These are phyloP conservation scores for Aaosphaeria arxii DNA, from an alignment of 2,329 filamentous ascomycete species.

Conservation along the genomic window DNA sequence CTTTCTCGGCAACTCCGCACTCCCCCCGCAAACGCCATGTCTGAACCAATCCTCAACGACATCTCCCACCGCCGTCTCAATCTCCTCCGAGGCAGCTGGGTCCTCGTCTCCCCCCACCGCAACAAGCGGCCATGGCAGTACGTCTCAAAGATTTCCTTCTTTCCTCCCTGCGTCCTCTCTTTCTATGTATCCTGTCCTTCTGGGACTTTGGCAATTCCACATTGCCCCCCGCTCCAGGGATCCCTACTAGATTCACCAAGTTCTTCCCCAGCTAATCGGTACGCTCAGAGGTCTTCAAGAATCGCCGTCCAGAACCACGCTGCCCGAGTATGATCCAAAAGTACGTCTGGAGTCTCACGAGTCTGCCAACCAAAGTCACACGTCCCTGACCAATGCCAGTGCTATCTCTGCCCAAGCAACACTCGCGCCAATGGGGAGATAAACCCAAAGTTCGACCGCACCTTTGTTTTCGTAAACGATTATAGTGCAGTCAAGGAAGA, in stretches of 20 bases:
- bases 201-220: no score
- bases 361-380: background rate
- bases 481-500: slow-evolving; percentile 95
- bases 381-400: slow-evolving; percentile 50
- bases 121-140: slow-evolving; percentile 99
- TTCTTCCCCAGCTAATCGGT: no score
- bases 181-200: no score
- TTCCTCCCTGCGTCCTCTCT: background rate
- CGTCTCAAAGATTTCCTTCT: slow-evolving; percentile 35
- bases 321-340: slow-evolving; percentile 74
- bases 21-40: slow-evolving; percentile 30
- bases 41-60: slow-evolving; percentile 69
- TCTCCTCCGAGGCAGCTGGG: slow-evolving; percentile 82
- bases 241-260: no score
- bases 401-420: slow-evolving; percentile 93
- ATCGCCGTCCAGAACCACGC: slow-evolving; percentile 44
- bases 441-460: slow-evolving; percentile 83
- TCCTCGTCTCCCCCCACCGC: slow-evolving; percentile 91
- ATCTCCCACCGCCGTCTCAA: slow-evolving; percentile 94
- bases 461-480: slow-evolving; percentile 95
- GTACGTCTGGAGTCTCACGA: slow-evolving; percentile 25
- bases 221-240: no score
- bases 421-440: slow-evolving; percentile 78
- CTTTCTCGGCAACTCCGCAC: background rate
- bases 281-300: slow-evolving; percentile 47